A percentile compares a stretch with the other conserved stretches of the same genome.
These are phyloP conservation scores for Rhizopus stolonifer DNA, from an alignment of 371 early-diverging fungal genomes.

Conservation along the genomic window DNA sequence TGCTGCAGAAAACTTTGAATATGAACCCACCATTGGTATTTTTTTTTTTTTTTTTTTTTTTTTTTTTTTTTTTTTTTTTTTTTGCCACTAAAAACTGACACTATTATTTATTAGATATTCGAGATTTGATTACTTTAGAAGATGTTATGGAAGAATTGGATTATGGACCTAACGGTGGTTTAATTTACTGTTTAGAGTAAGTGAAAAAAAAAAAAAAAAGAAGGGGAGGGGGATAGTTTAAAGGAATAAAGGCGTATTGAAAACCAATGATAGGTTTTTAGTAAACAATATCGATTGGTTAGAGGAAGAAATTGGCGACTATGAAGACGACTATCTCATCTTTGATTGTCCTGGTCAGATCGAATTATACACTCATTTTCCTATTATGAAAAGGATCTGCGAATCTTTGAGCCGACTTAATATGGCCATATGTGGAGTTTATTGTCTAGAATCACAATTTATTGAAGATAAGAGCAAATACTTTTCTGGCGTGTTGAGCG, in stretches of 20 bases:
- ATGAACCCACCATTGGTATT: constrained; percentile 82
- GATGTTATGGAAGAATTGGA: constrained; percentile 98
- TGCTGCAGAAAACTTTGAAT: constrained; percentile 93
- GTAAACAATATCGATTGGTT: constrained; percentile 96
- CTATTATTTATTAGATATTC: constrained; percentile 67
- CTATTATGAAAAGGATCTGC: constrained; percentile 86
- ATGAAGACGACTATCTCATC: constrained; percentile 94
- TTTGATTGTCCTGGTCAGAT: constrained; percentile 99
- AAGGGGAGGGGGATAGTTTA: too few relatives aligned
- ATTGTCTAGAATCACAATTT: constrained; percentile 93
- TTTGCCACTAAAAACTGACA: background rate
- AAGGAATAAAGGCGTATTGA: background rate
- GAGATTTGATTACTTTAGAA: constrained; percentile 93
- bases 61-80: background rate
- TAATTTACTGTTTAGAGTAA: constrained; percentile 95
- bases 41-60: background rate
- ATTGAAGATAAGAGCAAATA: constrained; percentile 93
- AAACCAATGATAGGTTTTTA: constrained; percentile 66
- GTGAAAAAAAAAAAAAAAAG: constrained; percentile 1
- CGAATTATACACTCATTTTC: constrained; percentile 98
- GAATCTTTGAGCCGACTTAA: constrained; percentile 68
- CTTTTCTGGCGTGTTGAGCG: constrained; percentile 92
- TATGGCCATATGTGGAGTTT: constrained; percentile 86
- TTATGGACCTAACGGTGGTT: constrained; percentile 98
- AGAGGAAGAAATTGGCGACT: constrained; percentile 88